phyloP scores from a whole-genome alignment of 2,329 filamentous ascomycete species.

The Zasmidium angulare region DNA sequence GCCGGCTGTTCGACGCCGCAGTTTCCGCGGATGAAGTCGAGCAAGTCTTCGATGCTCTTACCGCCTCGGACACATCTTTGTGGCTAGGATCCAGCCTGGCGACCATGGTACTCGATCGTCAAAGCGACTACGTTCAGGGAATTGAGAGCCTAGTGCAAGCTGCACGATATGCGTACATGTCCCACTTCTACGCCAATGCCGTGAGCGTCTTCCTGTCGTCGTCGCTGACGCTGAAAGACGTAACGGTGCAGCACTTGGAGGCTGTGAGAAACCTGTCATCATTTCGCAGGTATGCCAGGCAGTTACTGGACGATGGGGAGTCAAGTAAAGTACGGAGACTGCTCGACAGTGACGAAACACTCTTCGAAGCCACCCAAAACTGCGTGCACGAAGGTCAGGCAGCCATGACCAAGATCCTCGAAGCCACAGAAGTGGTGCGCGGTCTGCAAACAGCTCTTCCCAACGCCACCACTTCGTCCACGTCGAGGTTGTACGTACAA shows the following conservation, averaged over 20 bases:
- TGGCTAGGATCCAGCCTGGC: conserved; percentile 65
- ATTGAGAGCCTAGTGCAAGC: conserved; percentile 67
- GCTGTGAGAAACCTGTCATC: conserved; percentile 68
- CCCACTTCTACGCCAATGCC: conserved; percentile 78
- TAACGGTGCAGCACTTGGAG: conserved; percentile 64
- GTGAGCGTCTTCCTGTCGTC: conserved; percentile 62
- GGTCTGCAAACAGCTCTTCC: conserved; percentile 40
- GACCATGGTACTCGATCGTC: conserved; percentile 65
- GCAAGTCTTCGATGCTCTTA: conserved; percentile 68
- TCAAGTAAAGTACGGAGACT: conserved; percentile 47
- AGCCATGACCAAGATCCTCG: conserved; percentile 43
- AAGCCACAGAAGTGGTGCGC: conserved; percentile 37
- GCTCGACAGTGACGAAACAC: conserved; percentile 59
- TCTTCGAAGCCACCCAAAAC: conserved; percentile 48
- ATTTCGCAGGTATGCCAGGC: conserved; percentile 51
- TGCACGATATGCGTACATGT: conserved; percentile 76
- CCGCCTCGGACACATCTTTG: conserved; percentile 56
- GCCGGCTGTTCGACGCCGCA: conserved; percentile 74
- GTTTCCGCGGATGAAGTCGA: conserved; percentile 71
- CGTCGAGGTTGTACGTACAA: conserved; percentile 59
- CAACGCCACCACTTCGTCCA: conserved; percentile 36
- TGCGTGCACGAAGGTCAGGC: conserved; percentile 38
- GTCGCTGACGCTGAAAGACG: conserved; percentile 32
- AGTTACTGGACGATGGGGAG: conserved; percentile 31
- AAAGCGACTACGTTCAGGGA: conserved; percentile 74